These are phyloP conservation scores for Trametes coccinea DNA, from an alignment of 768 basidiomycete genomes.

Conservation along the genomic window DNA sequence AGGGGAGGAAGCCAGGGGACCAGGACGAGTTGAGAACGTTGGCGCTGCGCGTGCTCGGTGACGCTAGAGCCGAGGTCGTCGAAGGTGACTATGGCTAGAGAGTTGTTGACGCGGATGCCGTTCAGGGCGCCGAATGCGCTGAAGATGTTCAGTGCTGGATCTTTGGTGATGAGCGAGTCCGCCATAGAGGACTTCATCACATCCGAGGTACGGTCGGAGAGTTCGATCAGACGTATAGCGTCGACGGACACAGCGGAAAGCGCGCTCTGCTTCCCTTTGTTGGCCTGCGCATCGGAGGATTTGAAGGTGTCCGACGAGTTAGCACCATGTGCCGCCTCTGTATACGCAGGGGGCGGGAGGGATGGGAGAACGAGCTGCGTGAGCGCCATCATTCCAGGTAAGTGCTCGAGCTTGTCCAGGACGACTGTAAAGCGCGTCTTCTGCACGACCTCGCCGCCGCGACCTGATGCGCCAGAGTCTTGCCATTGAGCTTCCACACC, in stretches of 20 bases:
- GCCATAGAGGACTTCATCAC: conserved; percentile 81
- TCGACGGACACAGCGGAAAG: conserved; percentile 50
- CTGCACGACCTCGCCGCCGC: conserved; percentile 30
- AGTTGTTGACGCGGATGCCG: conserved; percentile 61
- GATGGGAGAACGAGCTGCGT: conserved; percentile 59
- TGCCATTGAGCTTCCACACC: neutral
- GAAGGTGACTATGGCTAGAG: conserved; percentile 73
- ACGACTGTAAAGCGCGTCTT: conserved; percentile 67
- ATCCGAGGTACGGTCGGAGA: conserved; percentile 85
- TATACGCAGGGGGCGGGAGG: neutral
- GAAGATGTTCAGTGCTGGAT: conserved; percentile 73
- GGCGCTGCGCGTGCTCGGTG: conserved; percentile 54
- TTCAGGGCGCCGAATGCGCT: conserved; percentile 77
- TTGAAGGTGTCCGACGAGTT: conserved; percentile 30
- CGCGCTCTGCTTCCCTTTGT: neutral
- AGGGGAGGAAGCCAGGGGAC: conserved; percentile 69
- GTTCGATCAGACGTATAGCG: conserved; percentile 85
- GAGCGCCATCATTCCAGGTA: conserved; percentile 81
- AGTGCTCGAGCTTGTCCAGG: conserved; percentile 79
- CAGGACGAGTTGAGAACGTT: conserved; percentile 71
- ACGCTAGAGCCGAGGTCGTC: conserved; percentile 74
- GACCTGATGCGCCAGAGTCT: neutral
- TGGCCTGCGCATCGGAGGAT: conserved; percentile 22
- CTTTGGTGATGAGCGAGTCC: conserved; percentile 66
- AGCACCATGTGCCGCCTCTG: neutral